These are phyloP conservation scores for Cryphonectria japonica DNA, from an alignment of 2,329 filamentous ascomycete species.

Conservation along the genomic window DNA sequence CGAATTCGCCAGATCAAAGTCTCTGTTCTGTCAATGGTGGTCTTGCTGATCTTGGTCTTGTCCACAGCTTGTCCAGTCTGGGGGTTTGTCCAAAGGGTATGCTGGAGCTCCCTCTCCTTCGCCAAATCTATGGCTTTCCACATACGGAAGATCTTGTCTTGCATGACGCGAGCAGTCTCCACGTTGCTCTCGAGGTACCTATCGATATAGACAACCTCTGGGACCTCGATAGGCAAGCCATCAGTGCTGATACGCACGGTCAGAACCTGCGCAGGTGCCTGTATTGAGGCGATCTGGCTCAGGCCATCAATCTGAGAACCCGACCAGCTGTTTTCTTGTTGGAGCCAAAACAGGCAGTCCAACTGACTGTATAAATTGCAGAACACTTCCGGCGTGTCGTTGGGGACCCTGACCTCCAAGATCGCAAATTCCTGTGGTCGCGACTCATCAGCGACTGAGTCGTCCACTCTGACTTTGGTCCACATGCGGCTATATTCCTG, in stretches of 20 bases:
- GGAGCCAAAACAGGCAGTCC: constrained; percentile 39
- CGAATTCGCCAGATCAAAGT: constrained; percentile 32
- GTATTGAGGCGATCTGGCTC: constrained; percentile 23
- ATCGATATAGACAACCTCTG: constrained; percentile 34
- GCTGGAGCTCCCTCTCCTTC: constrained; percentile 12
- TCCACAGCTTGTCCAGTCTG: constrained; percentile 22
- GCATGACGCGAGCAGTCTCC: constrained; percentile 28
- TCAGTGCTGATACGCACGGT: constrained; percentile 32
- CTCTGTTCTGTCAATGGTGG: constrained; percentile 30
- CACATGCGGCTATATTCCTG: constrained; percentile 19
- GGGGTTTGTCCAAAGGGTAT: constrained; percentile 28
- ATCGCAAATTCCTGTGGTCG: constrained; percentile 29
- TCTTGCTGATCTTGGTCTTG: constrained; percentile 28
- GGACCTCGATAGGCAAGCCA: constrained; percentile 32
- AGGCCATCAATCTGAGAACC: constrained; percentile 18
- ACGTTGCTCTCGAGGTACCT: constrained; percentile 33
- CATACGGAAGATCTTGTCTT: constrained; percentile 28
- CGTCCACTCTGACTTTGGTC: constrained; percentile 23
- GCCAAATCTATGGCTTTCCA: constrained; percentile 26
- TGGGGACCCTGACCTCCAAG: constrained; percentile 54
- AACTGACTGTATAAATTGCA: constrained; percentile 45
- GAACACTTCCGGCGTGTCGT: constrained; percentile 84
- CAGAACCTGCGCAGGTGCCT: constrained; percentile 26
- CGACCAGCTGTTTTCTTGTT: constrained; percentile 22
- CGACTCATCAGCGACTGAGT: constrained; percentile 13